A percentile compares a stretch with the other conserved stretches of the same genome.
Evolutionary conservation across 2,329 filamentous ascomycete species (phyloP).

Genomic region (Fusarium sp.): DNA sequence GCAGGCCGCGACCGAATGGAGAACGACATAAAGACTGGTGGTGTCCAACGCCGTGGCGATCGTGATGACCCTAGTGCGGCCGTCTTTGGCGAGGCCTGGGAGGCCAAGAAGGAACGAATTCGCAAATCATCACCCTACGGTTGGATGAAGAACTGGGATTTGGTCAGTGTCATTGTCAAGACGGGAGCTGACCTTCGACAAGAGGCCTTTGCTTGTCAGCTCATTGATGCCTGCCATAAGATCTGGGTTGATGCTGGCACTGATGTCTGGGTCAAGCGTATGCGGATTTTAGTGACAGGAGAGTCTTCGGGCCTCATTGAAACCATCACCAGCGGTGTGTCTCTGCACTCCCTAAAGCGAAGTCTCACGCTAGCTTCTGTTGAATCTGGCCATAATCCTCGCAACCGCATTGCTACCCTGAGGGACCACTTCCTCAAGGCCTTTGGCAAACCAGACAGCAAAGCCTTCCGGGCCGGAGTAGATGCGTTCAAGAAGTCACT

Average conservation of each 20-base stretch:
- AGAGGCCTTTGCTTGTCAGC: conserved; percentile 87
- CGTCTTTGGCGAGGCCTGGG: conserved; percentile 88
- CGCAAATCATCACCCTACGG: conserved; percentile 85
- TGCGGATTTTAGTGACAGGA: conserved; percentile 87
- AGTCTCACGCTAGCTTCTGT: conserved; percentile 81
- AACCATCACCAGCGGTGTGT: conserved; percentile 89
- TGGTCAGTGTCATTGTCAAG: conserved; percentile 88
- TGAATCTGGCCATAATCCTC: conserved; percentile 76
- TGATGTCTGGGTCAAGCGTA: conserved; percentile 87
- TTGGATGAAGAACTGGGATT: conserved; percentile 91
- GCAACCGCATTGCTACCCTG: conserved; percentile 80
- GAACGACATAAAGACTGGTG: conserved; percentile 88
- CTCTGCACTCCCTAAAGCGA: conserved; percentile 85
- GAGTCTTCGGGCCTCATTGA: conserved; percentile 87
- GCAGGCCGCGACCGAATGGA: conserved; percentile 87
- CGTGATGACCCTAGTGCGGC: conserved; percentile 87
- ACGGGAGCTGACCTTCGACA: conserved; percentile 85
- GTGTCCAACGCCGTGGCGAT: conserved; percentile 82
- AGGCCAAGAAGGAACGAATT: conserved; percentile 84
- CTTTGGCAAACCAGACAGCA: conserved; percentile 76
- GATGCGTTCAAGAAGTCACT: conserved; percentile 85
- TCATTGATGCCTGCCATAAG: conserved; percentile 83
- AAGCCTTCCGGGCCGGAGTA: conserved; percentile 76
- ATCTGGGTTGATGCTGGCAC: conserved; percentile 81
- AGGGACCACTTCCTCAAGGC: conserved; percentile 85